These are phyloP conservation scores for Cercospora sp. DNA, from an alignment of 2,329 filamentous ascomycete genomes.

Conservation along the genomic window DNA sequence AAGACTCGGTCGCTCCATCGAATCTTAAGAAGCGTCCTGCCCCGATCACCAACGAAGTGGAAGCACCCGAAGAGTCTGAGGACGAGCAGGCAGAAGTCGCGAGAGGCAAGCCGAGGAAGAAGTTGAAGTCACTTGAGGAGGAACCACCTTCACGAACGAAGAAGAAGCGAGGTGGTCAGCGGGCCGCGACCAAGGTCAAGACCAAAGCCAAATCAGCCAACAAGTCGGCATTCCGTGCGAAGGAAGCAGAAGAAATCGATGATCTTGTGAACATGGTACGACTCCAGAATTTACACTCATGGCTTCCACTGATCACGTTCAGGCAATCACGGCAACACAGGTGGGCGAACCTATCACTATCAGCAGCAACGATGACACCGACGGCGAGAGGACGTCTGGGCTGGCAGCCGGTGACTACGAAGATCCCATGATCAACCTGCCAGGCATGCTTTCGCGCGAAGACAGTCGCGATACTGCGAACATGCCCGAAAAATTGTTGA, in stretches of 20 bases:
- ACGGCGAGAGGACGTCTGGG: neutral
- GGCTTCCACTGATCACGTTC: neutral
- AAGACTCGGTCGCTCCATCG: neutral
- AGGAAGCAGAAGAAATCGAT: neutral
- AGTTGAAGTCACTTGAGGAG: slow-evolving; percentile 15
- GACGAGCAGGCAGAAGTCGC: neutral
- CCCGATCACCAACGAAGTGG: neutral
- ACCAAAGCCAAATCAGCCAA: neutral
- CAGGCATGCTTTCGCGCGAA: neutral
- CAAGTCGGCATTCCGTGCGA: neutral
- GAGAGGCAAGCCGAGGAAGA: slow-evolving; percentile 16
- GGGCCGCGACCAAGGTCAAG: neutral
- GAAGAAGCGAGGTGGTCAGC: neutral
- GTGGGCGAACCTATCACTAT: neutral
- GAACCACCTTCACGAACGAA: neutral
- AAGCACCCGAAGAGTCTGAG: neutral
- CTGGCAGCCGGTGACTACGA: neutral
- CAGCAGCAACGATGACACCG: neutral
- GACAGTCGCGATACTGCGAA: neutral
- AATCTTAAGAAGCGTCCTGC: slow-evolving; percentile 13
- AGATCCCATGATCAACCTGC: neutral
- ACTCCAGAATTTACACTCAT: neutral
- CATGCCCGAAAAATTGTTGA: neutral
- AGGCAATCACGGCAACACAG: neutral
- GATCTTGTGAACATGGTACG: slow-evolving; percentile 12